These are phyloP conservation scores for Umbellularia californica DNA, from an alignment of 164 flowering plant genomes.

Conservation along the genomic window DNA sequence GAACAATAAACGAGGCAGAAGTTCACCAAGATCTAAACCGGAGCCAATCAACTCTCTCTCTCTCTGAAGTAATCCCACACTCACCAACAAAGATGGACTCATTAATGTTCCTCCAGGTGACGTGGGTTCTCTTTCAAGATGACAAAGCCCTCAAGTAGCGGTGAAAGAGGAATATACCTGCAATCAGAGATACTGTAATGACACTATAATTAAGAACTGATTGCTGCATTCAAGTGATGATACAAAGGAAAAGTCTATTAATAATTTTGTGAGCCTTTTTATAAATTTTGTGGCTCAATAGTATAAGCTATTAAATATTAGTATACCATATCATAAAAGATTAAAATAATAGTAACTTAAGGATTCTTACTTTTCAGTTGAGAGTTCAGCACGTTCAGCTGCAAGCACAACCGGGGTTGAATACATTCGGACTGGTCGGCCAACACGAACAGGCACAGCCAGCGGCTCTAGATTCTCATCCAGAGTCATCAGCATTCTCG, in stretches of 20 bases:
- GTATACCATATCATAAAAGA: too few relatives aligned
- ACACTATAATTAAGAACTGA: not conserved
- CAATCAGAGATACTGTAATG: not conserved
- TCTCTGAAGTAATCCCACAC: too few relatives aligned
- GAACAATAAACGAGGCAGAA: too few relatives aligned
- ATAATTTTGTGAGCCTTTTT: too few relatives aligned
- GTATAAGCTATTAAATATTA: too few relatives aligned
- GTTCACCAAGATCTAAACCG: too few relatives aligned
- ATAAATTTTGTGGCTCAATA: too few relatives aligned
- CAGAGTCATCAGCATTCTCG: constrained; percentile 89
- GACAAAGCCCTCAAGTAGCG: constrained; percentile 87
- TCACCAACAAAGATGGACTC: too few relatives aligned
- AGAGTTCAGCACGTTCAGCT: constrained; percentile 92
- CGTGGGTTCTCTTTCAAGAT: constrained; percentile 89
- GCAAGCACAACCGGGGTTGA: constrained; percentile 93
- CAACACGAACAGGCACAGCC: constrained; percentile 59
- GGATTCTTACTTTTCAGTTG: constrained; percentile 75
- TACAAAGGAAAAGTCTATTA: too few relatives aligned
- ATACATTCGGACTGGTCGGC: constrained; percentile 53
- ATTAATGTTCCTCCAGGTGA: constrained; percentile 51
- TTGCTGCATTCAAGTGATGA: not conserved
- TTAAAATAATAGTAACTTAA: too few relatives aligned
- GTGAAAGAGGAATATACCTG: constrained; percentile 82
- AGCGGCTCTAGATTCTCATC: constrained; percentile 84
- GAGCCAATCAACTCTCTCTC: too few relatives aligned